phyloP scores from a whole-genome alignment of 2,329 filamentous ascomycete genomes.

The Xylaria hypoxylon region DNA sequence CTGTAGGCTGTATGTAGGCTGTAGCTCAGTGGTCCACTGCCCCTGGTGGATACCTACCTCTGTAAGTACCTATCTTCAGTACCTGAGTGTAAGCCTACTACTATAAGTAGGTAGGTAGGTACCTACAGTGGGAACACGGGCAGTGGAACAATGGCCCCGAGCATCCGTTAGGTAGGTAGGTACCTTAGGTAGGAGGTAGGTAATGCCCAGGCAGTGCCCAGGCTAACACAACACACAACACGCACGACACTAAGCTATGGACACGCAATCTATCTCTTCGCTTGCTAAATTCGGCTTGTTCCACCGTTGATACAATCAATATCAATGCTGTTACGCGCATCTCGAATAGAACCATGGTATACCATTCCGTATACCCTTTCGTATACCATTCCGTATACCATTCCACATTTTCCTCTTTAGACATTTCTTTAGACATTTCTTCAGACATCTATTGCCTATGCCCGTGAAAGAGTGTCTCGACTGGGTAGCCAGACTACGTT shows the following conservation, averaged over 20 bases:
- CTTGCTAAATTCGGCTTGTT: conserved; percentile 9
- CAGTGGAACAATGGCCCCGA: conserved; percentile 30
- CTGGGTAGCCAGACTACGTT: background rate
- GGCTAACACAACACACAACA: too few relatives aligned
- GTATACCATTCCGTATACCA: background rate
- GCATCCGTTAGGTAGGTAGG: conserved; percentile 4
- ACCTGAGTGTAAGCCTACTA: too few relatives aligned
- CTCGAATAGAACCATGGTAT: background rate
- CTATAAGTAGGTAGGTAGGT: too few relatives aligned
- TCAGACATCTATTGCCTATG: conserved; percentile 6
- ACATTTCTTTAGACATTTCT: conserved; percentile 20
- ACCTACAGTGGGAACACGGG: background rate
- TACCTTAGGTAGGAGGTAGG: background rate
- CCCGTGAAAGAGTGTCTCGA: background rate
- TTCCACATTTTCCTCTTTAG: conserved; percentile 24
- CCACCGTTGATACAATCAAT: background rate
- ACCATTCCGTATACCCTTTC: too few relatives aligned
- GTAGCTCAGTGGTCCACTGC: background rate
- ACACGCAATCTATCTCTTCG: conserved; percentile 8
- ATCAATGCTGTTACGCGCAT: background rate
- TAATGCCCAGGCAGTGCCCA: too few relatives aligned
- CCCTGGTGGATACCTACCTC: too few relatives aligned
- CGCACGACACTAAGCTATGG: too few relatives aligned
- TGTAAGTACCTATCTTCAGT: too few relatives aligned
- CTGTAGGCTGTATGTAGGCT: background rate